phyloP scores from a whole-genome alignment of 2,329 filamentous ascomycete genomes.

The Penicillium sp. region DNA sequence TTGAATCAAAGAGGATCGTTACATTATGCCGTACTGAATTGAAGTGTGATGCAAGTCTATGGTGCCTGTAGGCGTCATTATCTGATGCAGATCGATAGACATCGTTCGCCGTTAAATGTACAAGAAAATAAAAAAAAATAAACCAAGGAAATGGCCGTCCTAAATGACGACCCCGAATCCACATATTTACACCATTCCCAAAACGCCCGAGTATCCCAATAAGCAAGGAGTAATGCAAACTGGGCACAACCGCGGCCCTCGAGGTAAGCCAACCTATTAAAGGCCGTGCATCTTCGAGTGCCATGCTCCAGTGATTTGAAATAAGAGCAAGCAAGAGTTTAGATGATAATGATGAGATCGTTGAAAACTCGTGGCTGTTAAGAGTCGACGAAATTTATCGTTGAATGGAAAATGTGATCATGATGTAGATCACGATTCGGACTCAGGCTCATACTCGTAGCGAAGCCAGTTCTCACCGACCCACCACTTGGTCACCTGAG shows the following conservation, averaged over 20 bases:
- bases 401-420: background rate
- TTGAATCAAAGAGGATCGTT: too few relatives aligned
- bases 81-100: background rate
- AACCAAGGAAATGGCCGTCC: background rate
- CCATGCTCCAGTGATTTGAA: background rate
- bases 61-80: background rate
- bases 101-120: constrained; percentile 6
- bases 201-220: background rate
- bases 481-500: constrained; percentile 45
- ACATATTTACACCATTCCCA: constrained; percentile 1
- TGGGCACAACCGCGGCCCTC: background rate
- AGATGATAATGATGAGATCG: background rate
- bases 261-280: background rate
- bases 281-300: background rate
- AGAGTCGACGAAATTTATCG: background rate
- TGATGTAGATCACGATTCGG: constrained; percentile 5
- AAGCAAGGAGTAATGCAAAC: background rate
- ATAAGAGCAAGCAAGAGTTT: background rate
- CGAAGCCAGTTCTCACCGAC: constrained; percentile 36
- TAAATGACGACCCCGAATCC: background rate
- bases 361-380: background rate
- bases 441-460: constrained; percentile 20
- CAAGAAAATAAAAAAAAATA: too few relatives aligned
- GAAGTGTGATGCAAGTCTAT: background rate
- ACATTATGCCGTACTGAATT: too few relatives aligned